Base-by-base conservation (phyloP, 2,329 filamentous ascomycete species). In the Tolypocladium paradoxum region DNA sequence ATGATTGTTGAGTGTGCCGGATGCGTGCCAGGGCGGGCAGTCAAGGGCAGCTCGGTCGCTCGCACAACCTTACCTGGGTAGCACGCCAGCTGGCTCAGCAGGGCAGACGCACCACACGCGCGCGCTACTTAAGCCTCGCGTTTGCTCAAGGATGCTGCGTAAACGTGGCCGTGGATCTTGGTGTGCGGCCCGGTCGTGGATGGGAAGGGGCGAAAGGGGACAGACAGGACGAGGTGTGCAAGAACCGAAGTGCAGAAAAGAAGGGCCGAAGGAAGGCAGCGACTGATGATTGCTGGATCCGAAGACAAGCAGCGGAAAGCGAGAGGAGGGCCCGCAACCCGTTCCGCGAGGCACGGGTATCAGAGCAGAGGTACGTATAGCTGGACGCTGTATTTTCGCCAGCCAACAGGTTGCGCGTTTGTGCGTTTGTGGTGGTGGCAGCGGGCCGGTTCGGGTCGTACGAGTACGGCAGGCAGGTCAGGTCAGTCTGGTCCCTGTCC, bases 21-120 rank as follows among this genome's bases (percentile, higher is more conserved):
- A 49, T 49, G 48, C 47, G 55, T 48, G 55, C 55, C 52, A 53
- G 37, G 37, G 37, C 37, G 3, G 37, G 20, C 20, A 12, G 37
- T 40, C 24, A n/a, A 31, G 31, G 12, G 43, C 40, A 29, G 40
- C 24, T 22, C 22, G 22, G 38, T 2, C 38, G 24, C 24, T 27
- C 14, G 40, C 43, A 14, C 43, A 46, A 31, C 27, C 43, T 31
- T 27, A 31, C 43, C 56, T n/a, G n/a, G n/a, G n/a, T n/a, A n/a
- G 49, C 52, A 51, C 52, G 49, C 43, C 38, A 27, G 31, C 48
- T 18, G 43, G 43, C 29, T 46, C 27, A n/a, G 43, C 40, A 27
- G 27, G 24, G 27, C 43, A 31, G 43, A 46, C 16, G 43, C 43
- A 46, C 43, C 27, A 31, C 43, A n/a, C 43, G 33, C 33, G 43